phyloP scores from a whole-genome alignment of 768 basidiomycete species.

The Pleurotus salmoneostramineus region DNA sequence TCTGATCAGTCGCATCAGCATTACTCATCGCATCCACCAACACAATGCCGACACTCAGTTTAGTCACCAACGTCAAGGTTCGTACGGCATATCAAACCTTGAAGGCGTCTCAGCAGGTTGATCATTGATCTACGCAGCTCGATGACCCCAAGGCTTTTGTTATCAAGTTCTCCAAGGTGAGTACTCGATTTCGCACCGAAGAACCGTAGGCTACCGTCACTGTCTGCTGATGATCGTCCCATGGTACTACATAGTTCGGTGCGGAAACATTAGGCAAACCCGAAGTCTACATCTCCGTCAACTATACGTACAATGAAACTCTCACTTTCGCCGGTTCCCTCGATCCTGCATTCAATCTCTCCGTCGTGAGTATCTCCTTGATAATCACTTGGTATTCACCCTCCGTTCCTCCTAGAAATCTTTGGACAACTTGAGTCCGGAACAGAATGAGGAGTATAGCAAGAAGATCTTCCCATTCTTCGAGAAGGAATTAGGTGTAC shows the following conservation, averaged over 20 bases:
- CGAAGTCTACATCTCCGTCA: slow-evolving; percentile 48
- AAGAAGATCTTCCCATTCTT: slow-evolving; percentile 52
- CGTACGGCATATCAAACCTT: not conserved
- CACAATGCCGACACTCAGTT: slow-evolving; percentile 37
- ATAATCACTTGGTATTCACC: not conserved
- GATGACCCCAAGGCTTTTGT: slow-evolving; percentile 36
- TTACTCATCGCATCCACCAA: slow-evolving; percentile 25
- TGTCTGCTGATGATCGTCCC: not conserved
- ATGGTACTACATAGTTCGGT: slow-evolving; percentile 32
- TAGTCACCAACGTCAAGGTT: slow-evolving; percentile 42
- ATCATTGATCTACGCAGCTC: slow-evolving; percentile 18
- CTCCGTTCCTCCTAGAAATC: slow-evolving; percentile 36
- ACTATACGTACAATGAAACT: slow-evolving; percentile 53
- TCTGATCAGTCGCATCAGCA: slow-evolving; percentile 16
- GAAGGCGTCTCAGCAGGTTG: too few species aligned
- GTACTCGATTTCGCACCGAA: not conserved
- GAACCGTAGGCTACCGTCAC: not conserved
- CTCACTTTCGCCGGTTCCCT: slow-evolving; percentile 60
- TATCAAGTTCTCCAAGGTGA: slow-evolving; percentile 57
- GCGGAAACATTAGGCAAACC: slow-evolving; percentile 54
- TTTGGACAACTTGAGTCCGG: slow-evolving; percentile 49
- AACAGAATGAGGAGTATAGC: slow-evolving; percentile 50
- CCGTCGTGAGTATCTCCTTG: slow-evolving; percentile 40
- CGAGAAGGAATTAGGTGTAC: slow-evolving; percentile 45
- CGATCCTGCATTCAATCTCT: slow-evolving; percentile 61